Evolutionary conservation across 2,329 filamentous ascomycete genomes (phyloP).

Genomic region (Monosporascus sp.): DNA sequence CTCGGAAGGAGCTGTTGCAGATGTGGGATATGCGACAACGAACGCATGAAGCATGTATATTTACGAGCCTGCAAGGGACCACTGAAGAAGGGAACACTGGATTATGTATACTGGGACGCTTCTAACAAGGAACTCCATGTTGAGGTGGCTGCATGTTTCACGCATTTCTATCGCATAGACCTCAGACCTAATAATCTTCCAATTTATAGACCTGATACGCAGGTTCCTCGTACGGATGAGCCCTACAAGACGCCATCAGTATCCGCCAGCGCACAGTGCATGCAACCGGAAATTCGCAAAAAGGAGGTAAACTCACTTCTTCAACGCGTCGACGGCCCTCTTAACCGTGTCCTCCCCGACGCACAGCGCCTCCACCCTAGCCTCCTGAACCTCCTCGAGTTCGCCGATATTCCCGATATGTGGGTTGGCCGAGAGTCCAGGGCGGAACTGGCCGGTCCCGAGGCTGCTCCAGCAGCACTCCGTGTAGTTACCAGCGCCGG

Average conservation of each 20-base stretch:
- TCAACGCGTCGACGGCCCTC: slow-evolving; percentile 57
- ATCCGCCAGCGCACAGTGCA: neutral
- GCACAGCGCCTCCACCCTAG: slow-evolving; percentile 58
- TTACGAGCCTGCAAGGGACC: too few species aligned
- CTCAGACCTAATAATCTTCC: slow-evolving; percentile 32
- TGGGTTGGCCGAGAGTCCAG: slow-evolving; percentile 55
- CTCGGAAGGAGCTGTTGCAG: too few species aligned
- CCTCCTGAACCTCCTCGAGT: slow-evolving; percentile 55
- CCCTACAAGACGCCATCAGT: slow-evolving; percentile 20
- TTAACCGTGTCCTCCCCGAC: slow-evolving; percentile 50
- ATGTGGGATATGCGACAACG: too few species aligned
- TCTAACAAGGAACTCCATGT: too few species aligned
- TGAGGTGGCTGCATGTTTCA: too few species aligned
- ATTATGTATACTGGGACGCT: too few species aligned
- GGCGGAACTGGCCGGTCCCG: slow-evolving; percentile 62
- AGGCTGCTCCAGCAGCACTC: slow-evolving; percentile 45
- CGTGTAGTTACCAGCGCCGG: slow-evolving; percentile 46
- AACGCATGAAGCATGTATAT: too few species aligned
- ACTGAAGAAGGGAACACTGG: too few species aligned
- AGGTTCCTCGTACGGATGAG: slow-evolving; percentile 49
- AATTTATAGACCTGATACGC: slow-evolving; percentile 43
- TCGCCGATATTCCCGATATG: slow-evolving; percentile 53
- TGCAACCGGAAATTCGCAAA: neutral
- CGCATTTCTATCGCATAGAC: too few species aligned
- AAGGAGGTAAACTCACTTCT: slow-evolving; percentile 43